A percentile compares a stretch with the other conserved stretches of the same genome.
phyloP scores from a whole-genome alignment of 192 early-diverging fungal species.

The Dimargaris cristalligena region DNA sequence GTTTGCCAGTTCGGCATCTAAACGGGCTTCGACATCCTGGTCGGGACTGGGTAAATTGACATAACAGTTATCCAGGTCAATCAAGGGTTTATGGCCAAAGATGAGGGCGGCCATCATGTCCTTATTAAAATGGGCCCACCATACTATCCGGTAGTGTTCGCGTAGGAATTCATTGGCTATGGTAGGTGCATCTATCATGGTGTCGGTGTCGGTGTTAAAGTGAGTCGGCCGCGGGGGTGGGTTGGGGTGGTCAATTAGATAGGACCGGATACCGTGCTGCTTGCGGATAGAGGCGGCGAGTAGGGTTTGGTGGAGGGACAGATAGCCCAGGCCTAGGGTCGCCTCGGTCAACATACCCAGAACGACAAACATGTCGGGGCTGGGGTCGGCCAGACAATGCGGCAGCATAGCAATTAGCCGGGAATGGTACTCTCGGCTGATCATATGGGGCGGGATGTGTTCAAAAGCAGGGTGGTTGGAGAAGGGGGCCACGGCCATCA shows the following conservation, averaged over 20 bases:
- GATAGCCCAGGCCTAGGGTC: background rate
- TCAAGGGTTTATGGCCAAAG: background rate
- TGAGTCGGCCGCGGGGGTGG: too few species aligned
- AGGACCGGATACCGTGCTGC: background rate
- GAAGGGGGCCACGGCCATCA: background rate
- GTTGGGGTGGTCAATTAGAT: slow-evolving; percentile 6
- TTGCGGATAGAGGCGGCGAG: background rate
- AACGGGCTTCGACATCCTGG: too few species aligned
- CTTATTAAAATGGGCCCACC: background rate
- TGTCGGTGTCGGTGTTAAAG: background rate
- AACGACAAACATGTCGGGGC: background rate
- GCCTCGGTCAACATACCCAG: background rate
- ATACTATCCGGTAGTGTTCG: background rate
- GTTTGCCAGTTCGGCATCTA: background rate
- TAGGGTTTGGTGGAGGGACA: too few species aligned
- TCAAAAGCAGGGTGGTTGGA: slow-evolving; percentile 3
- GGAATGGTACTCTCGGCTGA: background rate
- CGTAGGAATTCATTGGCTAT: background rate
- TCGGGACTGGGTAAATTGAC: background rate
- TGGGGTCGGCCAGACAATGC: background rate
- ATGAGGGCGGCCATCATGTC: background rate
- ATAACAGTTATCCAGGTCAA: background rate
- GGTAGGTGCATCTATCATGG: too few species aligned
- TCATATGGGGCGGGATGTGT: background rate
- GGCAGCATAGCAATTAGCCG: background rate